These are phyloP conservation scores for Marchantia polymorpha DNA, from an alignment of 225 moss, liverwort and hornwort genomes.

Conservation along the genomic window DNA sequence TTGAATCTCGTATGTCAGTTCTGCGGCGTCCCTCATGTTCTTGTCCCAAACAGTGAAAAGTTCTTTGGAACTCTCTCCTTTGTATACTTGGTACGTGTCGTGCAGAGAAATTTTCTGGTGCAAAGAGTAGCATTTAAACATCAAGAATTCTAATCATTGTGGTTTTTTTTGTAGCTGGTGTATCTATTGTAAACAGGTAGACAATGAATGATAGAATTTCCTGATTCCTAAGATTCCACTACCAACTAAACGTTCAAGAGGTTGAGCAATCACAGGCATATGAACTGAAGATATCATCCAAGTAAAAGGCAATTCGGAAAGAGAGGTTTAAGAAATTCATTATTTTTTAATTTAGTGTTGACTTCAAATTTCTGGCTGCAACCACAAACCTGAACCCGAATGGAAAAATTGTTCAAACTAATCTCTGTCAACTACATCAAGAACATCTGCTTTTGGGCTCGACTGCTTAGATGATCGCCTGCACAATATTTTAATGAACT, in stretches of 20 bases:
- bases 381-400: too few species aligned
- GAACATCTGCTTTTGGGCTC: not conserved
- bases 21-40: constrained; percentile 6
- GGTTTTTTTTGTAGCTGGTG: too few species aligned
- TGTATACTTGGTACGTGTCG: constrained; percentile 21
- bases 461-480: not conserved
- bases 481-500: not conserved
- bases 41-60: constrained; percentile 18
- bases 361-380: not conserved
- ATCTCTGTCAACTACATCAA: not conserved
- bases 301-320: not conserved
- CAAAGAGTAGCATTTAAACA: not conserved
- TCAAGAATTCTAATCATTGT: not conserved
- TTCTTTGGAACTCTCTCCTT: not conserved
- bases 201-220: too few species aligned
- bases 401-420: too few species aligned
- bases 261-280: not conserved
- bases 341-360: too few species aligned
- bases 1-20: constrained; percentile 16
- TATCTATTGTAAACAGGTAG: too few species aligned
- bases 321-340: too few species aligned
- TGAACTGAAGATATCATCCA: not conserved
- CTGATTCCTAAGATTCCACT: too few species aligned
- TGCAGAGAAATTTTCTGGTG: constrained; percentile 18
- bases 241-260: too few species aligned